Conservation (phyloP, 208 protist genomes). For the Acanthamoeba royreba region DNA sequence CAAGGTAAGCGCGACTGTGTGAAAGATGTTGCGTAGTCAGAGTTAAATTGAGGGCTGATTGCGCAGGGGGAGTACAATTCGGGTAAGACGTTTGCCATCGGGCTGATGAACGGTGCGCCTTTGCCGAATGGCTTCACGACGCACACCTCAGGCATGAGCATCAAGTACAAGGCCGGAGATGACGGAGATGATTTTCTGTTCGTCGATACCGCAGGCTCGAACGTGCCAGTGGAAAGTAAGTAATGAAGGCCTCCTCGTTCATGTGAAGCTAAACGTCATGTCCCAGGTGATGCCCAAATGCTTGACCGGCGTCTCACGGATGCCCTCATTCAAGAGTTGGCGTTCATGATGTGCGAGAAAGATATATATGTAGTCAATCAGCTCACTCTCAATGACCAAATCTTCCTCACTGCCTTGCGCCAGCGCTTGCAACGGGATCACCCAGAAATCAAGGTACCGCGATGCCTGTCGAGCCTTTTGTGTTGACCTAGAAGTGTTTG, state of each 20-base stretch:
- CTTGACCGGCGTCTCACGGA: not conserved
- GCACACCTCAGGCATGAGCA: not conserved
- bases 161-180: not conserved
- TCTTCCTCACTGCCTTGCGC: not conserved
- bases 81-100: not conserved
- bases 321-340: not conserved
- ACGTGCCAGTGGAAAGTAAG: not conserved
- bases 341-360: not conserved
- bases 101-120: not conserved
- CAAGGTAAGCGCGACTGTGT: not conserved
- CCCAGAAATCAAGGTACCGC: not conserved
- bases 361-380: not conserved
- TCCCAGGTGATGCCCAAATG: not conserved
- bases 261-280: not conserved
- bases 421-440: not conserved
- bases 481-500: not conserved
- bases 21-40: not conserved
- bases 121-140: not conserved
- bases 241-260: not conserved
- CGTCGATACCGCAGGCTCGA: not conserved
- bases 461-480: no score
- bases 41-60: not conserved
- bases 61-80: not conserved
- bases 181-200: not conserved
- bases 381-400: not conserved